Conservation (phyloP, 768 basidiomycete species). For the Cyclocybe aegerita region DNA sequence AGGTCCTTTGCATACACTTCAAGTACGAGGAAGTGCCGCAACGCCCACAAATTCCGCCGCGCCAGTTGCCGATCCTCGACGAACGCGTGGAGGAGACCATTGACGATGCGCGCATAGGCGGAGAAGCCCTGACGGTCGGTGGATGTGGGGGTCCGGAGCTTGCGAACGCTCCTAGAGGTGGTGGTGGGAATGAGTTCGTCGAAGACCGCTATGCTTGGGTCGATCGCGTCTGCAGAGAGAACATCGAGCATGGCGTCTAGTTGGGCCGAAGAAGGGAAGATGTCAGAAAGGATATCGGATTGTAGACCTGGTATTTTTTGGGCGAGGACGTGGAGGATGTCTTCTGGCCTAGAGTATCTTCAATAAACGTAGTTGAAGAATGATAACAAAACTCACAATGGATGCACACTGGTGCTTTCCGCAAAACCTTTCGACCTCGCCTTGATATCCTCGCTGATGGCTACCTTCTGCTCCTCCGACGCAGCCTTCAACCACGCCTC, state of each 20-base stretch:
- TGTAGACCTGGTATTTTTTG: slow-evolving; percentile 33
- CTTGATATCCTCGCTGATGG: slow-evolving; percentile 36
- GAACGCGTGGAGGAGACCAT: slow-evolving; percentile 56
- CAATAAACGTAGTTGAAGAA: neutral
- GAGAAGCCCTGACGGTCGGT: slow-evolving; percentile 56
- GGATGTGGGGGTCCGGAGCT: slow-evolving; percentile 1
- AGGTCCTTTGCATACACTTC: slow-evolving; percentile 63
- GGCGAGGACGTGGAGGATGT: slow-evolving; percentile 39
- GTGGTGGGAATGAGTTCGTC: slow-evolving; percentile 54
- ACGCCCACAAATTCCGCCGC: slow-evolving; percentile 57
- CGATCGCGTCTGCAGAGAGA: slow-evolving; percentile 45
- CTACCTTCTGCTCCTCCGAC: slow-evolving; percentile 18
- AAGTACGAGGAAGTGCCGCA: slow-evolving; percentile 70
- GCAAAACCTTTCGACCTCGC: slow-evolving; percentile 41
- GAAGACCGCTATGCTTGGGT: slow-evolving; percentile 58
- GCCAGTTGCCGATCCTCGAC: slow-evolving; percentile 60
- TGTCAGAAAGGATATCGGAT: slow-evolving; percentile 42
- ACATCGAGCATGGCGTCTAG: slow-evolving; percentile 46
- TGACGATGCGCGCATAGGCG: slow-evolving; percentile 60
- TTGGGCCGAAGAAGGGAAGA: slow-evolving; percentile 49
- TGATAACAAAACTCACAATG: slow-evolving; percentile 27
- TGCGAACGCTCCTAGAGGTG: slow-evolving; percentile 12
- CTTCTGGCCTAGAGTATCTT: slow-evolving; percentile 38
- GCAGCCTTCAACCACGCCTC: slow-evolving; percentile 24
- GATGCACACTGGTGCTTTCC: slow-evolving; percentile 34